Conservation (phyloP, 2,329 filamentous ascomycete genomes). For the Ophiocordyceps polyrhachis-furcata region DNA sequence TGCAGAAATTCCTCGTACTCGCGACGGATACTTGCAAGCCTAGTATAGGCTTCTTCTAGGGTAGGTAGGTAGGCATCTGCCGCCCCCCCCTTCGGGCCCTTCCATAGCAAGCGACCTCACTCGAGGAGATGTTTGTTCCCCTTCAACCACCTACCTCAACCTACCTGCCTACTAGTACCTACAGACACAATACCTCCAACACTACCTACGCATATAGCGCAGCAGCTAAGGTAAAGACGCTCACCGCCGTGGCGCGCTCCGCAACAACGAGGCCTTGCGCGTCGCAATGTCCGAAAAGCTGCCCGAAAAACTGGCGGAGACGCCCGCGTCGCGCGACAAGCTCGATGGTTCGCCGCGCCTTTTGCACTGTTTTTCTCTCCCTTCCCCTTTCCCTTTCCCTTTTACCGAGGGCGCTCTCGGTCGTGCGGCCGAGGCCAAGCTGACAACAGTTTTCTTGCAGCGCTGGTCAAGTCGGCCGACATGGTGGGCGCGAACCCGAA, state of each 20-base stretch:
- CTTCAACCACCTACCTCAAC: too few relatives aligned
- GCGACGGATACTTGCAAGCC: too few relatives aligned
- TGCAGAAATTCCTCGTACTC: too few relatives aligned
- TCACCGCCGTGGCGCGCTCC: background rate
- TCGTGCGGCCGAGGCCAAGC: background rate
- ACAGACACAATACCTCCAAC: too few relatives aligned
- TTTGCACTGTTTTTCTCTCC: too few relatives aligned
- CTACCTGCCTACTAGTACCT: too few relatives aligned
- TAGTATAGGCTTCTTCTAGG: too few relatives aligned
- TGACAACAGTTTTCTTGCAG: conserved; percentile 26
- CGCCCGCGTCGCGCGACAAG: conserved; percentile 47
- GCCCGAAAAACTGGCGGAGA: conserved; percentile 21
- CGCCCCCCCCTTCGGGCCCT: too few relatives aligned
- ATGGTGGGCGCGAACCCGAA: conserved; percentile 47
- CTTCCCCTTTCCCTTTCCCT: background rate
- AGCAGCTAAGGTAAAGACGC: background rate
- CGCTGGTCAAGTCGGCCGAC: conserved; percentile 93
- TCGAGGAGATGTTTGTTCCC: too few relatives aligned
- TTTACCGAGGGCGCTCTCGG: background rate
- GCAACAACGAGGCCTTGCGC: background rate
- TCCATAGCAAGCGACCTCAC: too few relatives aligned
- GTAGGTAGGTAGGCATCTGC: too few relatives aligned
- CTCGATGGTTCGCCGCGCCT: conserved; percentile 42
- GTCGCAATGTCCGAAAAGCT: conserved; percentile 4
- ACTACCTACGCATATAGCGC: background rate